phyloP scores from a whole-genome alignment of 768 basidiomycete species.

The Leccinellum rugosiceps region DNA sequence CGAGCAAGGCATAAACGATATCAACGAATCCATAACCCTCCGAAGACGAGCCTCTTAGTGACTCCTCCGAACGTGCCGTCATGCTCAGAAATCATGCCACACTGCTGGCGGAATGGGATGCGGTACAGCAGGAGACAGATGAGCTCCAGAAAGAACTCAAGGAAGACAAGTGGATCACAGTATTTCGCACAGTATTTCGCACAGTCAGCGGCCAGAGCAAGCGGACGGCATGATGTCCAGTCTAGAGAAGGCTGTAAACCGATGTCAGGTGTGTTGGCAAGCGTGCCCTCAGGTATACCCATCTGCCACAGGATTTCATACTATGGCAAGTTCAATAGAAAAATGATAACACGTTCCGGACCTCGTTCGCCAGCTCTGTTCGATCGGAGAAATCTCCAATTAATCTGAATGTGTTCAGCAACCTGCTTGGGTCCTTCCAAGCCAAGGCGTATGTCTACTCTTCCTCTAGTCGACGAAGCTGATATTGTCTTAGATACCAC shows the following conservation, averaged over 20 bases:
- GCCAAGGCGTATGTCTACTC: conserved; percentile 70
- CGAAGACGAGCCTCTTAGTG: conserved; percentile 47
- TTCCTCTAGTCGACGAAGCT: conserved; percentile 8
- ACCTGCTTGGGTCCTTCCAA: conserved; percentile 71
- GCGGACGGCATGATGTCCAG: conserved; percentile 98
- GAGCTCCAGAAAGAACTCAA: conserved; percentile 87
- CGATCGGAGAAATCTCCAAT: conserved; percentile 50
- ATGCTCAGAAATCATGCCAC: conserved; percentile 73
- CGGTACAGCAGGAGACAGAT: conserved; percentile 75
- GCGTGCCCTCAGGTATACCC: neutral
- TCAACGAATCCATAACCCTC: conserved; percentile 60
- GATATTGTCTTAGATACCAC: conserved; percentile 65
- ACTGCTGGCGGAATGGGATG: conserved; percentile 75
- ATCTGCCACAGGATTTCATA: conserved; percentile 68
- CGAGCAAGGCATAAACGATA: conserved; percentile 64
- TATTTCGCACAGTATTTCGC: conserved; percentile 91
- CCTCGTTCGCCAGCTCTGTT: conserved; percentile 45
- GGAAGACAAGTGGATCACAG: conserved; percentile 95
- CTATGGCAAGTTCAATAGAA: conserved; percentile 72
- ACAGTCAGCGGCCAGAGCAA: no score
- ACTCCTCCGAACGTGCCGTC: conserved; percentile 35
- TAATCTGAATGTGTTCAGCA: conserved; percentile 60
- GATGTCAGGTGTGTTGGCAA: conserved; percentile 68
- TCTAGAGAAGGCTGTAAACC: conserved; percentile 87
- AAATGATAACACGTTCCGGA: conserved; percentile 39